These are phyloP conservation scores for Acanthochlamys bracteata DNA, from an alignment of 106 monocot species.

Conservation along the genomic window DNA sequence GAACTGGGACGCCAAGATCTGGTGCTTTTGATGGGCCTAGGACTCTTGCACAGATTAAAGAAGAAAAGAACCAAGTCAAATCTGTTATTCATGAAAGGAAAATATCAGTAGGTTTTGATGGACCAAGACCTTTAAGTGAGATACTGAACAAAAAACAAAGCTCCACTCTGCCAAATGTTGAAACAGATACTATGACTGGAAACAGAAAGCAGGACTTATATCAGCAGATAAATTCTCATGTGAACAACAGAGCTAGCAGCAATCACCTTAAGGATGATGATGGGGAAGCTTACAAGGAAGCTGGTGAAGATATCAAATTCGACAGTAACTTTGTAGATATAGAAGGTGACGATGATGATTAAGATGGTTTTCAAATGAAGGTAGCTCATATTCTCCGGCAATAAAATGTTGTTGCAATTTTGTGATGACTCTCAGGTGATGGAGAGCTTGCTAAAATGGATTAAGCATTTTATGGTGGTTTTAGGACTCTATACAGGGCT, in stretches of 20 bases:
- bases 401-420: no score
- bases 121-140: constrained; percentile 43
- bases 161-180: neutral
- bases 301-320: neutral
- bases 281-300: constrained; percentile 1
- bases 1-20: neutral
- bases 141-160: constrained; percentile 31
- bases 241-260: neutral
- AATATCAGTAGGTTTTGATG: constrained; percentile 21
- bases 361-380: constrained; percentile 15
- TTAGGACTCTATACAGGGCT: neutral
- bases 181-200: neutral
- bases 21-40: constrained; percentile 34
- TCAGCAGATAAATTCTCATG: neutral
- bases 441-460: no score
- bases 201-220: neutral
- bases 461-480: no score
- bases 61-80: constrained; percentile 30
- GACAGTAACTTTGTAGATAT: constrained; percentile 1
- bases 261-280: neutral
- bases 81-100: neutral
- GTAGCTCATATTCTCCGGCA: constrained; percentile 11
- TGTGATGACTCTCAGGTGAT: no score
- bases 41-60: constrained; percentile 47
- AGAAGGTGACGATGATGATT: constrained; percentile 17